Percentiles rank a stretch among this genome's conserved stretches.
Conservation (phyloP, 305 asterid genomes). For the Rubia balearica region DNA sequence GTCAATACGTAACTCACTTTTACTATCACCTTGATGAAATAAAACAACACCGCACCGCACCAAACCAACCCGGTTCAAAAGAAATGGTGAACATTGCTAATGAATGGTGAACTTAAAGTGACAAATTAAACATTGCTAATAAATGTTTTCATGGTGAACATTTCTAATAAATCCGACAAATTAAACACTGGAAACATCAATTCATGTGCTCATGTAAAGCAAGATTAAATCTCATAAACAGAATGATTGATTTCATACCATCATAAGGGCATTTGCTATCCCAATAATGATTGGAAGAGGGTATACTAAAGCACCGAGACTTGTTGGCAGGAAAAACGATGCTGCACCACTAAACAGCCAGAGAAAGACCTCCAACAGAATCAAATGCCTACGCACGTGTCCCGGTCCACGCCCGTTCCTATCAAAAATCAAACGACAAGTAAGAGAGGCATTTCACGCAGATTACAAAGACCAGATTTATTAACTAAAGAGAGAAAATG, state of each 20-base stretch:
- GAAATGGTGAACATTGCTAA: no score
- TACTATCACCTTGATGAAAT: no score
- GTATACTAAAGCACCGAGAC: conserved; percentile 58
- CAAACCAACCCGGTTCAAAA: no score
- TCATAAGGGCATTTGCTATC: conserved; percentile 76
- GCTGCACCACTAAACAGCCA: conserved; percentile 63
- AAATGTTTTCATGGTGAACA: no score
- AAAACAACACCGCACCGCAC: no score
- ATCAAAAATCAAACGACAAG: conserved; percentile 6
- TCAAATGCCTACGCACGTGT: conserved; percentile 50
- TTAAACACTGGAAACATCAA: neutral
- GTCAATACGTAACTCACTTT: no score
- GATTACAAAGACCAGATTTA: conserved; percentile 11
- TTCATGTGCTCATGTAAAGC: neutral
- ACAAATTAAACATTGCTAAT: no score
- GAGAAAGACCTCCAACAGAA: conserved; percentile 66
- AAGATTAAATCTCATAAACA: neutral
- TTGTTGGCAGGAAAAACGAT: conserved; percentile 56
- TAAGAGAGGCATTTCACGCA: no score
- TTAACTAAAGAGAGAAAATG: conserved; percentile 9
- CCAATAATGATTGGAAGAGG: conserved; percentile 54
- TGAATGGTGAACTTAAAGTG: no score
- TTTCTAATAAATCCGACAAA: neutral
- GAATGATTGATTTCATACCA: conserved; percentile 33
- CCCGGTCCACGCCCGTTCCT: conserved; percentile 76